These are phyloP conservation scores for Lodderomyces beijingensis DNA, from an alignment of 1,139 yeast genomes.

Conservation along the genomic window DNA sequence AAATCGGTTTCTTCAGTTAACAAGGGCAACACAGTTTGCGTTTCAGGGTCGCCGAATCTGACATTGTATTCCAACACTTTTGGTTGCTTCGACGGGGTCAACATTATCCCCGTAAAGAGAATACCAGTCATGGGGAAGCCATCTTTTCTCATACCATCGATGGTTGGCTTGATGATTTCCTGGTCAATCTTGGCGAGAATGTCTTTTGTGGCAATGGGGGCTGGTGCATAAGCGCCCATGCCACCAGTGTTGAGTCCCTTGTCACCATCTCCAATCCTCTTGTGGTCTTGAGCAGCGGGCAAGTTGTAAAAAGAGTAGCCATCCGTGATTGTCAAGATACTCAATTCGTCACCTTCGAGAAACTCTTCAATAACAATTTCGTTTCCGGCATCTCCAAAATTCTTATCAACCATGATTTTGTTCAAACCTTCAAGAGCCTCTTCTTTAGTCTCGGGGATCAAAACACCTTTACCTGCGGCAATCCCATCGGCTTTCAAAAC, in stretches of 20 bases:
- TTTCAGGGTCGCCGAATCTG: constrained; percentile 98
- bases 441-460: constrained; percentile 78
- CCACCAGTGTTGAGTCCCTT: constrained; percentile 97
- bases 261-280: constrained; percentile 91
- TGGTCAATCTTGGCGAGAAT: constrained; percentile 66
- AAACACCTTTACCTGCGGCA: constrained; percentile 98
- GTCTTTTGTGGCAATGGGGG: constrained; percentile 80
- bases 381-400: constrained; percentile 91
- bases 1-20: constrained; percentile 80
- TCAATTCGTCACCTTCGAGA: constrained; percentile 94
- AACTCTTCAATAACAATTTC: constrained; percentile 96
- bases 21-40: constrained; percentile 91
- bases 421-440: constrained; percentile 84
- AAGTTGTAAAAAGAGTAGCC: constrained; percentile 88
- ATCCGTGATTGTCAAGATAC: constrained; percentile 87
- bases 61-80: constrained; percentile 96
- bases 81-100: constrained; percentile 74
- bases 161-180: constrained; percentile 79
- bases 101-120: constrained; percentile 94
- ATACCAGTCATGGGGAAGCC: constrained; percentile 96
- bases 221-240: constrained; percentile 99
- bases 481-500: constrained; percentile 97
- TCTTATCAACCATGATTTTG: constrained; percentile 85
- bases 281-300: constrained; percentile 98
- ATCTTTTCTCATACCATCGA: constrained; percentile 94